Evolutionary conservation across 345 rosid species (phyloP), one percentile per base, ranked within the genome.

Genomic region (Limnanthes douglasii): DNA sequence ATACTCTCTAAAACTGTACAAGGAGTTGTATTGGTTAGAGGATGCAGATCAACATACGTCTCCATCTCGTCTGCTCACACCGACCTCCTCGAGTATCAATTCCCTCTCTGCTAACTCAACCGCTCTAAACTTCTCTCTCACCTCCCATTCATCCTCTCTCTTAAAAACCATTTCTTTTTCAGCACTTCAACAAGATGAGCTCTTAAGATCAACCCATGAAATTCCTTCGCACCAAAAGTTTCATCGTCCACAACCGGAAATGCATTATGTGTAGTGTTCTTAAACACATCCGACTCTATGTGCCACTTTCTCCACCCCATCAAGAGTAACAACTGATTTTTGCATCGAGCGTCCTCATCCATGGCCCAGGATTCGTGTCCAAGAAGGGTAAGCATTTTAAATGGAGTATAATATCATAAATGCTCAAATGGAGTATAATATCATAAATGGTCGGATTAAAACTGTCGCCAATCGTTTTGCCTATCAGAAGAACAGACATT

Each of bases 361-460:
- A 77, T 11, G 82, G 71, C 59, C 73, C 82, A 3, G 82, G 71
- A 48, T 77, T 56, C 18, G 82, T 82, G 10, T 73, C 82, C 50
- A 77, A 41, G 60, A 69, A 77, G 21, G 88, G 88, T 8, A 77
- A 30, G 18, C 82, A 82, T 49, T 77, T 77, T 4, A 77, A 65
- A n/a, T 67, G 54, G 37, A 77, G 45, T 38, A 77, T 77, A 27
- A 69, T 69, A 21, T 77, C 76, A 6, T 73, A 77, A 28, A 77
- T 68, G 54, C 82, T n/a, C n/a, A n/a, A n/a, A n/a, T n/a, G n/a
- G n/a, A n/a, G n/a, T n/a, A n/a, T n/a, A n/a, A n/a, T n/a, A n/a
- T n/a, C n/a, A n/a, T n/a, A n/a, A n/a, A n/a, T n/a, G n/a, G n/a
- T 70, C 14, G 66, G 75, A 30, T 70, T 77, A 50, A 77, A 54